Conservation (phyloP, 306 rosid species). For the Corylus avellana region DNA sequence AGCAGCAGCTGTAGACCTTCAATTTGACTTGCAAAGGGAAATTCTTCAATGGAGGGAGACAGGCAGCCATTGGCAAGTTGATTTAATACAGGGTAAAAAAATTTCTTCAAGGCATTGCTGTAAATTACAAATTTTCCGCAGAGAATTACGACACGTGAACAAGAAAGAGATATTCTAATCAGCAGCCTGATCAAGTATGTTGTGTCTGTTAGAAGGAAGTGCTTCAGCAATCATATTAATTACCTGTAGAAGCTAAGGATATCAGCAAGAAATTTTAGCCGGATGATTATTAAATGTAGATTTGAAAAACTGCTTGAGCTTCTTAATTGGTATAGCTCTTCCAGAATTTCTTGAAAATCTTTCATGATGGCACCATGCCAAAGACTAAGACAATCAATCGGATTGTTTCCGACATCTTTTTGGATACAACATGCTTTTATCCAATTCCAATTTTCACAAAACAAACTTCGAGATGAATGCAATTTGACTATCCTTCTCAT, state of each 20-base stretch:
- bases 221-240: conserved; percentile 9
- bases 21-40: conserved; percentile 44
- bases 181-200: conserved; percentile 16
- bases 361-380: conserved; percentile 78
- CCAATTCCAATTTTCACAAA: conserved; percentile 35
- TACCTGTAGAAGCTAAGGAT: conserved; percentile 77
- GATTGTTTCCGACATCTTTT: conserved; percentile 47
- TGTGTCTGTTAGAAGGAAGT: conserved; percentile 1
- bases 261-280: conserved; percentile 70
- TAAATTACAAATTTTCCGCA: conserved; percentile 30
- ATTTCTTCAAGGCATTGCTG: conserved; percentile 77
- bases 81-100: conserved; percentile 57
- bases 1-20: conserved; percentile 69
- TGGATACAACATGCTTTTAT: conserved; percentile 29
- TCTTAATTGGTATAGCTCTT: conserved; percentile 59
- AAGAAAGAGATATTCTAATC: conserved; percentile 19
- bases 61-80: conserved; percentile 38
- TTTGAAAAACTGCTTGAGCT: conserved; percentile 39
- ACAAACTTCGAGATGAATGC: conserved; percentile 38
- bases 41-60: conserved; percentile 46
- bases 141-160: conserved; percentile 23
- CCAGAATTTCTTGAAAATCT: conserved; percentile 58
- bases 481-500: conserved; percentile 37
- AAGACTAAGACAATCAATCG: conserved; percentile 65
- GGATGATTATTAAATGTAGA: conserved; percentile 65